Base-by-base conservation (phyloP, 345 rosid species). In the Bruguiera gymnorhiza region DNA sequence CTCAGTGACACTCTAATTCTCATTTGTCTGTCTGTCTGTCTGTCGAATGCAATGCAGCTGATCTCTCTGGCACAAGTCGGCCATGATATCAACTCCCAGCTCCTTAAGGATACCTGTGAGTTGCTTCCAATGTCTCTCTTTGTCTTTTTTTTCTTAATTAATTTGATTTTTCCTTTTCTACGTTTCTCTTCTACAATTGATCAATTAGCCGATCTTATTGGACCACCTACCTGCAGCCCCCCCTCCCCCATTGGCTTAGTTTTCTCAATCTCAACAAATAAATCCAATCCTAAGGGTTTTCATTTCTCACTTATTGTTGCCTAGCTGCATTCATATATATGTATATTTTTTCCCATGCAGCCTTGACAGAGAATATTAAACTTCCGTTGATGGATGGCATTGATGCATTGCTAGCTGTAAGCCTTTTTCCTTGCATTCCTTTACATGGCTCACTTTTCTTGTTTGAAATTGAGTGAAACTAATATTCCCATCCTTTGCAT, bases 41-140 rank as follows among this genome's bases (percentile, higher is more conserved):
- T 66, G 19, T 19, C 26, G 3, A 57, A 1, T 48, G 20, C 6
- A 69, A 37, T 63, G 60, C 79, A 91, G 98, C 82, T 94, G 36
- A 80, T 89, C 71, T 87, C 97, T 54, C 78, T 87, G 81, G 97
- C 90, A 0, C 98, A 94, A 84, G 84, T 86, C 5, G 98, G 98
- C 63, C 70, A 74, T 66, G 90, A 89, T 65, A 65, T 93, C 23
- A 83, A 84, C 55, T 78, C 89, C 4, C 87, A 88, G 52, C 66
- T 81, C 55, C 78, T 91, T 10, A 85, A 87, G 69, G 73, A 76
- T 50, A 80, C 79, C 8, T 85, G 98, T 77, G 10, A 34, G 37
- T 34, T 7, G 80, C 76, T 83, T 73, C 30, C 6, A 60, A 64
- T 55, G 0, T n/a, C 60, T 56, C 0, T 43, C 50, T 9, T 8